phyloP scores from a whole-genome alignment of 1,284 basidiomycete genomes.

The Schizophyllum commune region DNA sequence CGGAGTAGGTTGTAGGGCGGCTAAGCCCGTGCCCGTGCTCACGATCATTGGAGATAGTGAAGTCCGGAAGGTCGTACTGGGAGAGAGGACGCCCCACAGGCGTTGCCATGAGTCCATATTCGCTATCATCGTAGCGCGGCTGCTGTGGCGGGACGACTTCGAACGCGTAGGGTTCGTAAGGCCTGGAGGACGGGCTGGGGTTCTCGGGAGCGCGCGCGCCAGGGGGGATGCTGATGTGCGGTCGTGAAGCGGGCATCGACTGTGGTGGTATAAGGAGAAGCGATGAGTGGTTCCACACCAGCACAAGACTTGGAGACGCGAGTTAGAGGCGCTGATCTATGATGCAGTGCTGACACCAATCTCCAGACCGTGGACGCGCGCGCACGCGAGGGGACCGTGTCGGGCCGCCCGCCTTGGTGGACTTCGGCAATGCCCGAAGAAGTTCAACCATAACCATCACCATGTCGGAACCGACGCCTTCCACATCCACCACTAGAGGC shows the following conservation, averaged over 20 bases:
- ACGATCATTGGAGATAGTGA: background rate
- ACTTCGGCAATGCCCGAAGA: background rate
- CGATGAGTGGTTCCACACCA: background rate
- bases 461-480: background rate
- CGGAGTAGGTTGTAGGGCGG: background rate
- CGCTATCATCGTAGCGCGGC: background rate
- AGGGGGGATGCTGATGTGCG: background rate
- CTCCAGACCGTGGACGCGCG: no score
- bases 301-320: no score
- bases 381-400: no score
- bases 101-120: background rate
- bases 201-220: background rate
- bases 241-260: background rate
- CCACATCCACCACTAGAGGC: background rate
- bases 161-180: background rate
- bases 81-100: background rate
- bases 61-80: background rate
- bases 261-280: background rate
- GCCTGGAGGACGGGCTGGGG: background rate
- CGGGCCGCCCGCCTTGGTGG: no score
- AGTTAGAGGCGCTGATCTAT: background rate
- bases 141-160: background rate
- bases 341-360: background rate
- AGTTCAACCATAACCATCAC: background rate
- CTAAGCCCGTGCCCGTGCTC: background rate